Percentiles rank a stretch among this genome's conserved stretches.
These are phyloP conservation scores for Aspergillus sp. DNA, from an alignment of 2,329 filamentous ascomycete species.

Conservation along the genomic window DNA sequence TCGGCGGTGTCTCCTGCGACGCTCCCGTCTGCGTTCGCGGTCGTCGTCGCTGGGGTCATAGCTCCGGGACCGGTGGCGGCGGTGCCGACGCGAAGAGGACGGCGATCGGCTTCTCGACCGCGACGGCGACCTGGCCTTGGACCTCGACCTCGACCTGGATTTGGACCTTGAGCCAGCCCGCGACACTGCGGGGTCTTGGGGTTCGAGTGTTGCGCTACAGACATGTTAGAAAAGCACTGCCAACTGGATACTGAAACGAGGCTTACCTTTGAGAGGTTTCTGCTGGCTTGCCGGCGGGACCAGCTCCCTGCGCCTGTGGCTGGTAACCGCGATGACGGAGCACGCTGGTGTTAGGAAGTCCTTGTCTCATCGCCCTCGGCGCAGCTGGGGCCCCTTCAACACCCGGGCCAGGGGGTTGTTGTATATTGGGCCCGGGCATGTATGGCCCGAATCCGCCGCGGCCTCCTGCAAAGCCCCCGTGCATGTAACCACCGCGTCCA, in stretches of 20 bases:
- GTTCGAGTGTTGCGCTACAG: conserved; percentile 32
- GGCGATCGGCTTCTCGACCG: conserved; percentile 18
- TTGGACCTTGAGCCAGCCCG: conserved; percentile 16
- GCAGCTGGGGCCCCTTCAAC: conserved; percentile 72
- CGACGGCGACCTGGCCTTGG: conserved; percentile 18
- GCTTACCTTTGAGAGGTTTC: conserved; percentile 24
- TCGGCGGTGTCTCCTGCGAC: conserved; percentile 18
- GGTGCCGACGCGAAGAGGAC: conserved; percentile 39
- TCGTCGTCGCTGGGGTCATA: conserved; percentile 27
- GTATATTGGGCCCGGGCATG: conserved; percentile 20
- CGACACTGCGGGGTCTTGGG: too few relatives aligned
- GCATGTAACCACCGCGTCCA: conserved; percentile 35
- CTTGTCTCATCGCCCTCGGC: conserved; percentile 88
- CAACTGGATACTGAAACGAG: not conserved
- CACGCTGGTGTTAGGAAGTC: conserved; percentile 71
- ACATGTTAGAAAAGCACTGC: conserved; percentile 6
- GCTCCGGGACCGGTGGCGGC: conserved; percentile 42
- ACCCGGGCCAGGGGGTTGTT: conserved; percentile 45
- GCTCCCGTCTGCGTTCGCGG: conserved; percentile 17
- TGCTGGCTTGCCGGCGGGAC: conserved; percentile 10
- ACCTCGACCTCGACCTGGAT: conserved; percentile 20
- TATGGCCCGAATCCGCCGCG: conserved; percentile 24
- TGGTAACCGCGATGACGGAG: conserved; percentile 50
- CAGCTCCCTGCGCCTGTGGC: conserved; percentile 20
- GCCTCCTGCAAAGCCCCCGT: conserved; percentile 37